Evolutionary conservation across 1,139 yeast genomes (phyloP), one percentile per base, ranked within the genome.

Genomic region (Chernovozyma aurita): DNA sequence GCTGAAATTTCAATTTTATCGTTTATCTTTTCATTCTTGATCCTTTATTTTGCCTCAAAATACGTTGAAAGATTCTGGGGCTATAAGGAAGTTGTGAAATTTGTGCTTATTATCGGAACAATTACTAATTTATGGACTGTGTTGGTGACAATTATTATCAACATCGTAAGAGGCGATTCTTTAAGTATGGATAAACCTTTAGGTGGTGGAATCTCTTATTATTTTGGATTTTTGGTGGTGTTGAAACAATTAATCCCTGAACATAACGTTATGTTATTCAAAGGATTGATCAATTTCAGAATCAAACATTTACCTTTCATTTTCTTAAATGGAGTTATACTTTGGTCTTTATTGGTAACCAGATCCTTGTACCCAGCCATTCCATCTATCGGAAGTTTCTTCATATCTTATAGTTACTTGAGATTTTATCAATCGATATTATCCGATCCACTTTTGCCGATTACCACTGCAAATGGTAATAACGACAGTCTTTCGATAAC

Each of bases 171-270:
- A 16, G 57, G 58, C 12, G 70, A 69, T 42, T 61, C 60, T 4
- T 45, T 45, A 9, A 65, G 68, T 0, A 66, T 71, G 66, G 63
- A 61, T 39, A 56, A 56, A 37, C 75, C 83, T 4, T 61, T 82
- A 35, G 85, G 85, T 38, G 97, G 96, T 0, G 80, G 87, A 16
- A 73, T 79, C 30, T 79, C 87, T 1, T 63, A 86, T 41, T 70
- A 84, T 43, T 67, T 85, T 52, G 92, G 87, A 3, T 83, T 85
- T 47, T 63, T 88, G 40, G 95, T 90, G 25, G 94, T 88, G 7
- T 77, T 87, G 55, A 88, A 87, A 58, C 97, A 90, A 58, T 66
- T 86, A 47, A 78, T 85, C 24, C 97, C 97, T 4, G 97, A 90
- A 54, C 95, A 87, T 52, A 80, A 86, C 38, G 73, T 87, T 38